phyloP scores from a whole-genome alignment of 306 rosid genomes.

The Mucuna pruriens region DNA sequence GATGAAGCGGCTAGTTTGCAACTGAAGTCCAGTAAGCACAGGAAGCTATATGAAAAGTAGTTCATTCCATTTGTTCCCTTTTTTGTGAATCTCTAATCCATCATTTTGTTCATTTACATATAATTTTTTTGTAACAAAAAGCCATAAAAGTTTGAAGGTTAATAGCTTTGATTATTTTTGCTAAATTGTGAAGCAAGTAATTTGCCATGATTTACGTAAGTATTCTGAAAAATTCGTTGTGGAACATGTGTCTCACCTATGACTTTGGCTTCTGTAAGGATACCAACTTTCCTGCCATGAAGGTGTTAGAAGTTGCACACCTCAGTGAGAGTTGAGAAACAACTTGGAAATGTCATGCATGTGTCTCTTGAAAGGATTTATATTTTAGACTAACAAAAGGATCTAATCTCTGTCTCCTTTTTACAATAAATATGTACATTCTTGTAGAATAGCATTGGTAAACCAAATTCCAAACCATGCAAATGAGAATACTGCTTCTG shows the following conservation, averaged over 20 bases:
- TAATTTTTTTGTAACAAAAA: conserved; percentile 13
- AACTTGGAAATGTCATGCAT: background rate
- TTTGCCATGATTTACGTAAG: conserved; percentile 23
- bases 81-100: conserved; percentile 12
- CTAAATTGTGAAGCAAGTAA: conserved; percentile 34
- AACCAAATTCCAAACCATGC: background rate
- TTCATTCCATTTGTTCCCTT: conserved; percentile 17
- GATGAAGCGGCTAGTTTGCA: conserved; percentile 60
- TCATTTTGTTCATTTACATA: background rate
- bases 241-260: background rate
- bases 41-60: conserved; percentile 59
- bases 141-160: conserved; percentile 35
- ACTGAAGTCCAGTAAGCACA: conserved; percentile 56
- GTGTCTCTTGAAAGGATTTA: background rate
- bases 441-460: background rate
- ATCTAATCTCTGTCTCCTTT: background rate
- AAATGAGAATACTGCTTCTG: background rate
- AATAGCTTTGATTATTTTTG: conserved; percentile 30
- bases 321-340: background rate
- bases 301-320: background rate
- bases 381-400: conserved; percentile 9
- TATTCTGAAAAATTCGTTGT: background rate
- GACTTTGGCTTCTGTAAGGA: background rate
- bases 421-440: background rate
- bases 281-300: background rate